Conservation (phyloP, 2,329 filamentous ascomycete genomes). For the Ceratocystis papillata region DNA sequence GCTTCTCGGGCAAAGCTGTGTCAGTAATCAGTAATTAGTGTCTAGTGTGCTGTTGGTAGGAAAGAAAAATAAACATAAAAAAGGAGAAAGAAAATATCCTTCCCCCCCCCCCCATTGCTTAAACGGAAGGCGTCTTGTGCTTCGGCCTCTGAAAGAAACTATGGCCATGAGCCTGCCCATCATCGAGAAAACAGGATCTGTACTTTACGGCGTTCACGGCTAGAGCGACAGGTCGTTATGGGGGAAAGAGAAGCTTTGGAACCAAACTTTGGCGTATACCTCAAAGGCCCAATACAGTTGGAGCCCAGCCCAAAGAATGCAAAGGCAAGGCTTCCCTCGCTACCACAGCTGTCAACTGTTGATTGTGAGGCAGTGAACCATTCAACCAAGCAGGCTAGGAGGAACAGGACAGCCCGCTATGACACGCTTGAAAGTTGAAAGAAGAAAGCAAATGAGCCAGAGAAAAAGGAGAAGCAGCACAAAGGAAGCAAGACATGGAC, state of each 20-base stretch:
- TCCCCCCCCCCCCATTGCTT: too few relatives aligned
- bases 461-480: neutral
- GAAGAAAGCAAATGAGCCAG: neutral
- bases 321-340: neutral
- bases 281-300: too few relatives aligned
- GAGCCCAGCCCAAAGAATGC: neutral
- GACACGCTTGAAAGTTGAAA: neutral
- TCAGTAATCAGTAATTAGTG: too few relatives aligned
- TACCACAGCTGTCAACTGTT: neutral
- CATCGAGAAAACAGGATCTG: neutral
- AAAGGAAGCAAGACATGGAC: neutral
- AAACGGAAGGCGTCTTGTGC: too few relatives aligned
- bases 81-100: too few relatives aligned
- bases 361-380: neutral
- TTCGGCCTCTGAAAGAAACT: too few relatives aligned
- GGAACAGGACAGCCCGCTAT: neutral
- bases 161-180: neutral
- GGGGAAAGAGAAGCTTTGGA: neutral
- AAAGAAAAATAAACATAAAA: too few relatives aligned
- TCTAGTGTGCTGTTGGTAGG: too few relatives aligned
- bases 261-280: neutral
- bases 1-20: neutral
- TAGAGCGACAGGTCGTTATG: neutral
- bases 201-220: neutral
- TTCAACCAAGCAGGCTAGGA: neutral